Conservation (phyloP, 495 filamentous ascomycete genomes). For the Daldinia grandis region DNA sequence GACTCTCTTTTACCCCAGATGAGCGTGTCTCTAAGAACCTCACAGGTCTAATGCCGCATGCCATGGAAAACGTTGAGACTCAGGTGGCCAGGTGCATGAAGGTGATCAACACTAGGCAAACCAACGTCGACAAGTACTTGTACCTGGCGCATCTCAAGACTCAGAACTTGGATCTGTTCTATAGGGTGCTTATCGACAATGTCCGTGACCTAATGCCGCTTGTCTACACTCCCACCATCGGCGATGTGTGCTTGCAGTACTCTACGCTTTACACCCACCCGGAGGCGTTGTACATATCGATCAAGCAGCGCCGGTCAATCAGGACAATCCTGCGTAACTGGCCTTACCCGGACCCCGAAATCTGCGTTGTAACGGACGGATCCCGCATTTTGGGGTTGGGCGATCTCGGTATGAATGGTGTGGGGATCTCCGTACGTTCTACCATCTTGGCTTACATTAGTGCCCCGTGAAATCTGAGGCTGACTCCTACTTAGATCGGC, state of each 20-base stretch:
- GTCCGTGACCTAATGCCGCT: constrained; percentile 90
- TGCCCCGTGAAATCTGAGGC: constrained; percentile 19
- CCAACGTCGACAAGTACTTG: constrained; percentile 90
- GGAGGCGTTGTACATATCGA: constrained; percentile 93
- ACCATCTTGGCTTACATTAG: constrained; percentile 26
- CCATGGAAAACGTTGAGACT: constrained; percentile 61
- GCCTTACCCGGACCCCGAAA: constrained; percentile 87
- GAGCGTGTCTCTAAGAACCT: constrained; percentile 65
- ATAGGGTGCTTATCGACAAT: constrained; percentile 89
- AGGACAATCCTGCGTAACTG: constrained; percentile 86
- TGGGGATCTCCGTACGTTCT: constrained; percentile 90
- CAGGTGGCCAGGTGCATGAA: constrained; percentile 65
- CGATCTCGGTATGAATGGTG: constrained; percentile 95
- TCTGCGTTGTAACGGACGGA: constrained; percentile 96
- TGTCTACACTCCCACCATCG: constrained; percentile 97
- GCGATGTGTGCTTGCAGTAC: constrained; percentile 95
- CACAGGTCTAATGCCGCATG: constrained; percentile 65
- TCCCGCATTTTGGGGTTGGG: constrained; percentile 95
- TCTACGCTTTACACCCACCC: constrained; percentile 95
- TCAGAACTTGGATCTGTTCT: constrained; percentile 93
- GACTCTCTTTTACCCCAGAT: constrained; percentile 64
- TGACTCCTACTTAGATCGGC: constrained; percentile 62
- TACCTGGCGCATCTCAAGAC: constrained; percentile 89
- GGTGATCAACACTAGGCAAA: constrained; percentile 77
- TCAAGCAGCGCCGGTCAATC: constrained; percentile 85